Evolutionary conservation across 306 rosid species (phyloP).

Genomic region (Rosa lucieae): DNA sequence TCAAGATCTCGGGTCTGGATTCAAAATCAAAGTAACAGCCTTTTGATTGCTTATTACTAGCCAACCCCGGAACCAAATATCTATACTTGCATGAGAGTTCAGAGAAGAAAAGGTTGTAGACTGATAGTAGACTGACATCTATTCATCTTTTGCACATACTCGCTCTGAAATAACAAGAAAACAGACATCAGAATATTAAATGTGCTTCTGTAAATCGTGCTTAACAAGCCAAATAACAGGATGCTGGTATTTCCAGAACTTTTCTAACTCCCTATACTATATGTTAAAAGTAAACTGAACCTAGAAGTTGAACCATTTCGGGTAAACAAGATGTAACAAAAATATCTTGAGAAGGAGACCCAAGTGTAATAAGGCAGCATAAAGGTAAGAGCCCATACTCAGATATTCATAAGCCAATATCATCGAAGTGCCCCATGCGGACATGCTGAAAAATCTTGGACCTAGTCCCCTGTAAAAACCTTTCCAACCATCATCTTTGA

Average conservation of each 20-base stretch:
- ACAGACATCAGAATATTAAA: neutral
- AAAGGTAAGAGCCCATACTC: slow-evolving; percentile 51
- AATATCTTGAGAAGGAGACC: neutral
- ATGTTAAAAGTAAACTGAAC: neutral
- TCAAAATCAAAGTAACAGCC: slow-evolving; percentile 20
- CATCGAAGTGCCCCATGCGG: slow-evolving; percentile 98
- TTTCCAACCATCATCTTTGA: slow-evolving; percentile 85
- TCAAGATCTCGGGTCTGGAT: slow-evolving; percentile 24
- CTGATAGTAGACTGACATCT: slow-evolving; percentile 20
- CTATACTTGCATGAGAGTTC: neutral
- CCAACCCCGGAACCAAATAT: slow-evolving; percentile 12
- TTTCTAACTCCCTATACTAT: neutral
- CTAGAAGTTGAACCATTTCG: neutral
- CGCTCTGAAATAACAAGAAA: slow-evolving; percentile 58
- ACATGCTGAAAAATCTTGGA: slow-evolving; percentile 94
- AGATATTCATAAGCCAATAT: slow-evolving; percentile 84
- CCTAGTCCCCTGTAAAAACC: slow-evolving; percentile 90
- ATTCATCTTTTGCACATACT: slow-evolving; percentile 66
- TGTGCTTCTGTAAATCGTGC: neutral
- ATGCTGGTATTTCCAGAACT: neutral
- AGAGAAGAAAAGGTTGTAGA: slow-evolving; percentile 16
- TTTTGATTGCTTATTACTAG: slow-evolving; percentile 18
- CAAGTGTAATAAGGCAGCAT: neutral
- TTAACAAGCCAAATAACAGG: neutral
- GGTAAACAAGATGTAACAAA: neutral